Evolutionary conservation across 805 yeast species (phyloP).

Genomic region (Yarrowia sp.): DNA sequence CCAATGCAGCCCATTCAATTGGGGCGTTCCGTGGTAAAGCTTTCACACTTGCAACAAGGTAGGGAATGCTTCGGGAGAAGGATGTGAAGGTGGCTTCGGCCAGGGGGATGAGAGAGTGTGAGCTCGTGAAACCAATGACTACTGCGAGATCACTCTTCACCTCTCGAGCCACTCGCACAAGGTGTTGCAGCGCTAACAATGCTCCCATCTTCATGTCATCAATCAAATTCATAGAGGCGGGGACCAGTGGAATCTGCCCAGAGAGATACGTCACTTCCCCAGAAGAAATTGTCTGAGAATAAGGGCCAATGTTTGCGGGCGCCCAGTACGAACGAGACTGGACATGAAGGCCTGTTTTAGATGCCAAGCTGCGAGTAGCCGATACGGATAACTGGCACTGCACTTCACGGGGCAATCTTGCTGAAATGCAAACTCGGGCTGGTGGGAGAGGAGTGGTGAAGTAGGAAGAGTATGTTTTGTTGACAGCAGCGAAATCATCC

Average conservation of each 20-base stretch:
- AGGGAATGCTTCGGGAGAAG: not conserved
- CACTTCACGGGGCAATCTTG: constrained; percentile 56
- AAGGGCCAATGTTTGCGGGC: constrained; percentile 97
- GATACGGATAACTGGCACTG: constrained; percentile 66
- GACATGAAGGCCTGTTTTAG: constrained; percentile 80
- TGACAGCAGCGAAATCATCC: constrained; percentile 67
- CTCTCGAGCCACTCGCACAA: constrained; percentile 16
- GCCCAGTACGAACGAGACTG: constrained; percentile 98
- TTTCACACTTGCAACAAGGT: constrained; percentile 7
- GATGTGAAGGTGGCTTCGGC: not conserved
- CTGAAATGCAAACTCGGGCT: constrained; percentile 82
- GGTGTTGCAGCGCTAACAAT: constrained; percentile 10
- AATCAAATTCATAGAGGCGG: constrained; percentile 66
- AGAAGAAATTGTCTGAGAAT: constrained; percentile 79
- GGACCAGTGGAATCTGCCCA: constrained; percentile 90
- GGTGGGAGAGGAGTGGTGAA: constrained; percentile 72
- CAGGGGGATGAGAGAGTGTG: not conserved
- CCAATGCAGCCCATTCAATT: constrained; percentile 31
- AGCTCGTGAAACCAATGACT: constrained; percentile 1
- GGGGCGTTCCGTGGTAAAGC: constrained; percentile 17
- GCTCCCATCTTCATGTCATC: constrained; percentile 42
- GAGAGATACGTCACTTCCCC: constrained; percentile 67
- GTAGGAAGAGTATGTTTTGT: constrained; percentile 68
- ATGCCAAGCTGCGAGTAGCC: constrained; percentile 46
- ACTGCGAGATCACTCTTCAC: not conserved